A percentile compares a stretch with the other conserved stretches of the same genome.
Evolutionary conservation across 2,329 filamentous ascomycete genomes (phyloP).

Genomic region (Aschersonia sp.): DNA sequence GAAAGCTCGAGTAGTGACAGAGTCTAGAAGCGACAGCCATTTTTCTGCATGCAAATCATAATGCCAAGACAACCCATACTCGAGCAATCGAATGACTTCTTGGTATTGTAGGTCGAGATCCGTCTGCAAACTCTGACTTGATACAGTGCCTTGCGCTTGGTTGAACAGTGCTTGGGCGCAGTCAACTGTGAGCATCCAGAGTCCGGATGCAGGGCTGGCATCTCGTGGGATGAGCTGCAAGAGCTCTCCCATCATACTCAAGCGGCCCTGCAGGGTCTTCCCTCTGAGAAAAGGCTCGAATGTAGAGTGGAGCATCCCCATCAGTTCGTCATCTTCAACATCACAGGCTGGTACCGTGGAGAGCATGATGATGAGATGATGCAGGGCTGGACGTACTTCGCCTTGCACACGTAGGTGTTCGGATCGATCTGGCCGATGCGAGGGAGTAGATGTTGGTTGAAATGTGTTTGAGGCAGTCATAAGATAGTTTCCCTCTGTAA

Average conservation of each 20-base stretch:
- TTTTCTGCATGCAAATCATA: conserved; percentile 29
- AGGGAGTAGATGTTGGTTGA: conserved; percentile 50
- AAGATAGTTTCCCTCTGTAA: conserved; percentile 45
- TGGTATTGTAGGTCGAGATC: conserved; percentile 55
- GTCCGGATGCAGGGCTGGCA: conserved; percentile 24
- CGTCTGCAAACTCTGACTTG: conserved; percentile 15
- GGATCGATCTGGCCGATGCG: conserved; percentile 39
- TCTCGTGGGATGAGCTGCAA: conserved; percentile 33
- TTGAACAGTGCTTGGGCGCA: conserved; percentile 28
- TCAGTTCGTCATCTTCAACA: conserved; percentile 29
- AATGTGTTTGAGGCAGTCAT: conserved; percentile 40
- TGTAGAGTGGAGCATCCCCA: conserved; percentile 31
- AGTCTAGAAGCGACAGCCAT: conserved; percentile 42
- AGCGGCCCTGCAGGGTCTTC: conserved; percentile 27
- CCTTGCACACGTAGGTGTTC: conserved; percentile 29
- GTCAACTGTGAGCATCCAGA: conserved; percentile 36
- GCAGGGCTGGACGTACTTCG: conserved; percentile 42
- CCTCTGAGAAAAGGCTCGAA: conserved; percentile 44
- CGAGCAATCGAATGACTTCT: conserved; percentile 52
- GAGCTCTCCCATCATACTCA: conserved; percentile 35
- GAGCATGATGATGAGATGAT: conserved; percentile 51
- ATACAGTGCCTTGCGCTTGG: conserved; percentile 4
- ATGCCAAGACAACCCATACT: conserved; percentile 39
- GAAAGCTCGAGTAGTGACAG: conserved; percentile 39
- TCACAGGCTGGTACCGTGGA: conserved; percentile 32